Percentiles rank a stretch among this genome's conserved stretches.
These are phyloP conservation scores for Amanita rimosa DNA, from an alignment of 768 basidiomycete species.

Conservation along the genomic window DNA sequence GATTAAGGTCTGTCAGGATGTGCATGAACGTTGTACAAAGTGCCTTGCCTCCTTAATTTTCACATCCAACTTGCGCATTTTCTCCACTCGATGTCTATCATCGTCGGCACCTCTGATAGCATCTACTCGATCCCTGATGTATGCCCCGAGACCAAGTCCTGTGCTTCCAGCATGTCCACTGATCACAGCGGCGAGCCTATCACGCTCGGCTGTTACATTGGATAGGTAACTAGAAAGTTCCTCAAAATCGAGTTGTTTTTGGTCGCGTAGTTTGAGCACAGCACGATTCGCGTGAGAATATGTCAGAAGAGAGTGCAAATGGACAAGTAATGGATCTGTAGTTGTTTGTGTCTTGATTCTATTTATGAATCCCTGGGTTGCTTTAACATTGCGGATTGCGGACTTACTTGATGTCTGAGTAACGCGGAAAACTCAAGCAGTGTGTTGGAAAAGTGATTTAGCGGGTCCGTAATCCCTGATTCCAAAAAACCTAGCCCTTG, in stretches of 20 bases:
- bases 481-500: conserved; percentile 97
- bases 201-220: conserved; percentile 87
- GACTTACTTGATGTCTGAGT: conserved; percentile 66
- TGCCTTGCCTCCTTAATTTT: conserved; percentile 87
- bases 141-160: conserved; percentile 77
- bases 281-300: conserved; percentile 89
- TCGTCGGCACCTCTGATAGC: conserved; percentile 88
- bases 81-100: conserved; percentile 85
- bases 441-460: conserved; percentile 95
- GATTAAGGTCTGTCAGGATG: conserved; percentile 9
- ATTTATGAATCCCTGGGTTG: conserved; percentile 2
- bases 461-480: conserved; percentile 94
- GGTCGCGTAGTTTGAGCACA: conserved; percentile 92
- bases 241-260: conserved; percentile 98
- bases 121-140: conserved; percentile 88
- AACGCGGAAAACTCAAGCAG: conserved; percentile 90
- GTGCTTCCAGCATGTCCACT: conserved; percentile 81
- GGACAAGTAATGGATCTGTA: conserved; percentile 82
- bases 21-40: background rate
- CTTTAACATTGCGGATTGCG: background rate
- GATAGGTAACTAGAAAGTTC: conserved; percentile 93
- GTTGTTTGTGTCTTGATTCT: conserved; percentile 68
- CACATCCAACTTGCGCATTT: conserved; percentile 83
- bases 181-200: conserved; percentile 82
- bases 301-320: conserved; percentile 85